Base-by-base conservation (phyloP, 495 filamentous ascomycete genomes). In the Penicillium paradoxum region DNA sequence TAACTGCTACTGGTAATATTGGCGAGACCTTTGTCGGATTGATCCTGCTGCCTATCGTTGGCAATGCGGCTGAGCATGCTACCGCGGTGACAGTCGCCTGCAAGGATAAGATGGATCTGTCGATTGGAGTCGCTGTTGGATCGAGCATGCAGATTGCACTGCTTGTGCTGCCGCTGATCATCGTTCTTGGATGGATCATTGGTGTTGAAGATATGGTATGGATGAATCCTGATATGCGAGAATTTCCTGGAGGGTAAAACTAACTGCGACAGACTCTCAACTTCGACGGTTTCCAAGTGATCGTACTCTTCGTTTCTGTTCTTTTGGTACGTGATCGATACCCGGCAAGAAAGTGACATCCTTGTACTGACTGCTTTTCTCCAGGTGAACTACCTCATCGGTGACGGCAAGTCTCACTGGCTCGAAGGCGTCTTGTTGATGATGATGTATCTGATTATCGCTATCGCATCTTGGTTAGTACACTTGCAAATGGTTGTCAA, bases 101-200 rank as follows among this genome's bases (percentile, higher is more conserved):
- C 65, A 95, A 93, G 75, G 89, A 92, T 67, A 95, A 93, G 66
- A 93, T 93, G 89, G 89, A 93, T 62, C 71, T 92, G 15, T 83
- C 87, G 10, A 91, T 92, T 54, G 88, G 89, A 22, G 89, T 95
- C 11, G 87, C 88, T 6, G 83, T 95, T 11, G 89, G 89, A 45
- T 89, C 85, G 22, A 87, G 82, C 54, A 91, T 95, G 87, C 89
- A 95, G 74, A 88, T 95, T 69, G 84, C 89, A 0, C 71, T 95
- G 19, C 77, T 92, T 55, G 77, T 92, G 39, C 82, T 93, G 55
- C 89, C 89, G 0, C 70, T 93, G 40, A 76, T 87, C 54, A 82
- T 92, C 17, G 80, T 93, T 24, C 79, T 93, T 48, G 89, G 89
- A 11, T 95, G 89, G 89, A 83, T 83, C 36, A 81, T 91, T 70